Evolutionary conservation across 192 early-diverging fungal species (phyloP).

Genomic region (Entophlyctis luteolus): DNA sequence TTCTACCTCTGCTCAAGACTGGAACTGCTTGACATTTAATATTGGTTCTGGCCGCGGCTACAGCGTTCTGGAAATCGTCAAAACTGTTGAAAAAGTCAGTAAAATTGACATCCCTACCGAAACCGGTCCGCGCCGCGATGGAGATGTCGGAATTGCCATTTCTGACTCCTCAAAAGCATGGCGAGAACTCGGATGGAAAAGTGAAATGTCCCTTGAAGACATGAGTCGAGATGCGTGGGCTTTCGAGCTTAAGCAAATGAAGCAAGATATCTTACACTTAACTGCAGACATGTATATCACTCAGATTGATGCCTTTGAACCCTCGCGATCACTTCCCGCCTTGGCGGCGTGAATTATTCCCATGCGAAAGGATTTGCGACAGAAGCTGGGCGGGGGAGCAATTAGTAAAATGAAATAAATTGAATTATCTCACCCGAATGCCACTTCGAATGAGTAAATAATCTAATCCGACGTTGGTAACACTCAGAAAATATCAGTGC

Average conservation of each 20-base stretch:
- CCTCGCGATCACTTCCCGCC: too few species aligned
- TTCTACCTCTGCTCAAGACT: background rate
- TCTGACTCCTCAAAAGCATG: constrained; percentile 66
- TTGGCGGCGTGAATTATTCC: too few species aligned
- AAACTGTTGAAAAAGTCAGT: constrained; percentile 64
- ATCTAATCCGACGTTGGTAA: too few species aligned
- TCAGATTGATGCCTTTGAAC: too few species aligned
- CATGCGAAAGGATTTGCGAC: too few species aligned
- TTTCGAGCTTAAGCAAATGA: constrained; percentile 2
- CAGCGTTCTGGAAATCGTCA: constrained; percentile 77
- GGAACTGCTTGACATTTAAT: constrained; percentile 71
- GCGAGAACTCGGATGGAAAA: constrained; percentile 61
- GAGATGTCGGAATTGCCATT: constrained; percentile 76
- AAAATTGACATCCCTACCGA: constrained; percentile 61
- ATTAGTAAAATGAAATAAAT: too few species aligned
- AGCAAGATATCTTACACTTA: too few species aligned
- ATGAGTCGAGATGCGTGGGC: constrained; percentile 20
- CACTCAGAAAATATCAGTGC: too few species aligned
- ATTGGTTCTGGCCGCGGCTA: constrained; percentile 76
- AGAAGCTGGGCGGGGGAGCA: too few species aligned
- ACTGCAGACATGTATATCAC: too few species aligned
- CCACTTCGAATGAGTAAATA: too few species aligned
- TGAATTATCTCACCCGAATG: too few species aligned
- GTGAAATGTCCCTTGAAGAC: constrained; percentile 26
- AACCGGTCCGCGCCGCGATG: constrained; percentile 59